Evolutionary conservation across 768 basidiomycete species (phyloP).

Genomic region (Leccinum rimulosum): DNA sequence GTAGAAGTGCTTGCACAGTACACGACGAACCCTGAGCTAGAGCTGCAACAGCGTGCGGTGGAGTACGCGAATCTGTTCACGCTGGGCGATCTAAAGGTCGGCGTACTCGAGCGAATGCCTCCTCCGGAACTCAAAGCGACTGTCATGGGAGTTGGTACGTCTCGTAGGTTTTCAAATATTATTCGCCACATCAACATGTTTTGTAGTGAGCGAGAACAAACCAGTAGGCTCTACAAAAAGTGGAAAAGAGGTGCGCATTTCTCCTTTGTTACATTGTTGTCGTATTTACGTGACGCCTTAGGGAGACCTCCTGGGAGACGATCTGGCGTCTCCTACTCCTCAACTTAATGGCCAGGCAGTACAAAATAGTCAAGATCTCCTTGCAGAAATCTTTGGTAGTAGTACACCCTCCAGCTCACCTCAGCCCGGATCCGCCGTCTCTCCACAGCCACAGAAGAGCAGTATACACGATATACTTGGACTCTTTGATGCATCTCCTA

Average conservation of each 20-base stretch:
- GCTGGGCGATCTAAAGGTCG: constrained; percentile 69
- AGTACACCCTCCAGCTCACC: constrained; percentile 32
- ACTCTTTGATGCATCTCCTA: constrained; percentile 64
- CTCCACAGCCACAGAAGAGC: constrained; percentile 49
- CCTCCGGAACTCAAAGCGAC: constrained; percentile 97
- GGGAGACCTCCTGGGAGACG: constrained; percentile 85
- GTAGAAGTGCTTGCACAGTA: constrained; percentile 75
- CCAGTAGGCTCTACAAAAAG: constrained; percentile 89
- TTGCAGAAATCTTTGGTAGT: constrained; percentile 89
- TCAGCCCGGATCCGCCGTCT: constrained; percentile 37
- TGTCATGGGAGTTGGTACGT: constrained; percentile 86
- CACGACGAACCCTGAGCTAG: constrained; percentile 86
- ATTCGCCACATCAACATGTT: constrained; percentile 3
- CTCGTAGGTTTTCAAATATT: background rate
- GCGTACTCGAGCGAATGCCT: constrained; percentile 98
- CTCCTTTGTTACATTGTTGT: background rate
- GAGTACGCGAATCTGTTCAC: constrained; percentile 89
- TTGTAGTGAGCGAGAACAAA: constrained; percentile 88
- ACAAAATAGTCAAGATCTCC: constrained; percentile 78
- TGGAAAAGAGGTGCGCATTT: constrained; percentile 60
- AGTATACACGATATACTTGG: constrained; percentile 89
- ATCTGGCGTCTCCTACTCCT: constrained; percentile 45
- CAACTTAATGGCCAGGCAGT: constrained; percentile 42
- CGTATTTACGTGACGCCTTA: constrained; percentile 12
- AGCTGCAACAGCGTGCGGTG: constrained; percentile 93